These are phyloP conservation scores for Capniomyces stellatus DNA, from an alignment of 371 early-diverging fungal genomes.

Conservation along the genomic window DNA sequence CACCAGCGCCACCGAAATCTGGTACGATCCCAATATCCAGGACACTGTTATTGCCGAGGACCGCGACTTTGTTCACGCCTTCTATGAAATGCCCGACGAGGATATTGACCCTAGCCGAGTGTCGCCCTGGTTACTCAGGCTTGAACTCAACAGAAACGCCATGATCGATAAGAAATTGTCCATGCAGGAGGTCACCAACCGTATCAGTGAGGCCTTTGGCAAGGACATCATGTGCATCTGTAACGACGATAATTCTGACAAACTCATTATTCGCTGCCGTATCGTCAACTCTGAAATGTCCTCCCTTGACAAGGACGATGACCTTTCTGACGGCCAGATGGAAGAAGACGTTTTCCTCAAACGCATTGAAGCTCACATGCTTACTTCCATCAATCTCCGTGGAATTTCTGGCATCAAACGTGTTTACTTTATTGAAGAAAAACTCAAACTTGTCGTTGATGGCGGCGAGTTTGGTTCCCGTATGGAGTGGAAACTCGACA, in stretches of 20 bases:
- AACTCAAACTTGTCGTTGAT: constrained; percentile 27
- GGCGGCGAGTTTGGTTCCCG: constrained; percentile 48
- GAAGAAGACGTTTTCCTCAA: constrained; percentile 85
- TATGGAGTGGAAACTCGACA: constrained; percentile 82
- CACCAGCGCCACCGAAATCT: constrained; percentile 75
- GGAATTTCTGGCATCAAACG: constrained; percentile 81
- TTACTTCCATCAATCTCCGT: constrained; percentile 70
- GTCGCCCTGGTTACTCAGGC: constrained; percentile 92
- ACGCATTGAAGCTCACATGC: constrained; percentile 64
- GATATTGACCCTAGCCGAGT: constrained; percentile 30
- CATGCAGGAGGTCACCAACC: constrained; percentile 56
- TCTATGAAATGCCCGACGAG: constrained; percentile 76
- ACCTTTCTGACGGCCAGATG: constrained; percentile 39
- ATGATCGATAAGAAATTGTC: constrained; percentile 80
- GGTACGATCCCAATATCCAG: constrained; percentile 91
- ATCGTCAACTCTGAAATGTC: constrained; percentile 46
- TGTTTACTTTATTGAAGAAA: constrained; percentile 80
- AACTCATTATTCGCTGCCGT: constrained; percentile 82
- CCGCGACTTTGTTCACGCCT: constrained; percentile 78
- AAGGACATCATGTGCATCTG: constrained; percentile 58
- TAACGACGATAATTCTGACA: constrained; percentile 84
- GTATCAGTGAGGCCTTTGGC: constrained; percentile 56
- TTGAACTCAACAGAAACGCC: constrained; percentile 74
- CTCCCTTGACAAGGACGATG: constrained; percentile 32
- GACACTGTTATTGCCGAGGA: constrained; percentile 83